Conservation (phyloP, 352 stramenopile species). For the Blastocystis sp. region DNA sequence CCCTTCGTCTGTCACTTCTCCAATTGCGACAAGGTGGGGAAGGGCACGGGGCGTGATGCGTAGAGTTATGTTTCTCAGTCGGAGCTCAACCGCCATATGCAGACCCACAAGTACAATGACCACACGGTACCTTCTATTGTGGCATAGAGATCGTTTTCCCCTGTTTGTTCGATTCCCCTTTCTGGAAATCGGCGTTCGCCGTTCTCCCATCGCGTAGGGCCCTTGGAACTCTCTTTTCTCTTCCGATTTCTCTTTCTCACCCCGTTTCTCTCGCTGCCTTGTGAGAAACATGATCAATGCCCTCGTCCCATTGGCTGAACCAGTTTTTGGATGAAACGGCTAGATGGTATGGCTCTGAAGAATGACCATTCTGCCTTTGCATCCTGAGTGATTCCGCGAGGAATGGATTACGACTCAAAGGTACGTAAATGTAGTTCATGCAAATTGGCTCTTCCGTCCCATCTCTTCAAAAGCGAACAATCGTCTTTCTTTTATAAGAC, state of each 20-base stretch:
- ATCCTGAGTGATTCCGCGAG: not conserved
- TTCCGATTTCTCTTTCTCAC: no score
- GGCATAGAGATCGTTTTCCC: not conserved
- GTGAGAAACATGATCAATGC: not conserved
- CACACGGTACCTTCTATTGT: not conserved
- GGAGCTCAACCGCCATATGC: conserved; percentile 60
- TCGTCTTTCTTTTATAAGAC: conserved; percentile 56
- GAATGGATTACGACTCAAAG: conserved; percentile 31
- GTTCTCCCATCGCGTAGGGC: no score
- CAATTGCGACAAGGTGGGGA: conserved; percentile 51
- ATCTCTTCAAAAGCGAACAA: conserved; percentile 54
- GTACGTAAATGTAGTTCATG: conserved; percentile 58
- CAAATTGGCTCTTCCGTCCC: conserved; percentile 59
- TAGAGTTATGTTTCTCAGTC: conserved; percentile 63
- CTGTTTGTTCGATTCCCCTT: conserved; percentile 10
- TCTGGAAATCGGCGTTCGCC: not conserved
- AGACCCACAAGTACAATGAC: conserved; percentile 60
- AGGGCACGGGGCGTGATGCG: not conserved
- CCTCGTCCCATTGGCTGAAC: not conserved
- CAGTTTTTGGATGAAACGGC: not conserved
- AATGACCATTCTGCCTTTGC: not conserved
- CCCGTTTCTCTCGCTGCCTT: not conserved
- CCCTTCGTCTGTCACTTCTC: conserved; percentile 46
- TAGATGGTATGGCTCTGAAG: not conserved
- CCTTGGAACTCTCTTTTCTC: no score